A percentile compares a stretch with the other conserved stretches of the same genome.
These are phyloP conservation scores for Colletotrichum zoysiae DNA, from an alignment of 2,329 filamentous ascomycete genomes.

Conservation along the genomic window DNA sequence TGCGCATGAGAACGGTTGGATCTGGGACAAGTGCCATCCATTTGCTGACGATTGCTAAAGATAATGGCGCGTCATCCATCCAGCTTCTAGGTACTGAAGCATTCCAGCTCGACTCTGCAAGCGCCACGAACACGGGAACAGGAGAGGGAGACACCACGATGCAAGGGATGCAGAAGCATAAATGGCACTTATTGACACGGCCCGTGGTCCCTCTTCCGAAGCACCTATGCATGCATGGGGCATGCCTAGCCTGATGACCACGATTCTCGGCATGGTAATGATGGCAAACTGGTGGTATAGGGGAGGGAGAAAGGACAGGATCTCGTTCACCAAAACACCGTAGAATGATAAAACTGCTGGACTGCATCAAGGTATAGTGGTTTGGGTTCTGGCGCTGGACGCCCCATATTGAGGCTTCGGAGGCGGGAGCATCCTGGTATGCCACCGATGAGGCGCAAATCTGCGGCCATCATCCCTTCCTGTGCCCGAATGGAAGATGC, in stretches of 20 bases:
- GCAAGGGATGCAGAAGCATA: slow-evolving; percentile 7
- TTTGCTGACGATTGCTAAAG: slow-evolving; percentile 38
- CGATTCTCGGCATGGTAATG: not conserved
- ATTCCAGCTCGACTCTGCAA: slow-evolving; percentile 12
- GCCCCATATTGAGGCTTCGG: slow-evolving; percentile 1
- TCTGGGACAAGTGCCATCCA: slow-evolving; percentile 22
- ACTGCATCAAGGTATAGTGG: not conserved
- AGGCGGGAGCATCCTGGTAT: slow-evolving; percentile 29
- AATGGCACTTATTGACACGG: slow-evolving; percentile 11
- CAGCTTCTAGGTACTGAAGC: not conserved
- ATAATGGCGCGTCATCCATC: slow-evolving; percentile 7
- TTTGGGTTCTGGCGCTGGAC: not conserved
- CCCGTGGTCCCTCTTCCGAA: not conserved
- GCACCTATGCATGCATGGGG: not conserved
- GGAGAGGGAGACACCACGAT: not conserved
- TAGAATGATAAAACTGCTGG: not conserved
- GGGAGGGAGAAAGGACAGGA: not conserved
- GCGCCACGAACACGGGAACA: not conserved
- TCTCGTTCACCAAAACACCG: not conserved
- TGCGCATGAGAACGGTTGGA: slow-evolving; percentile 22
- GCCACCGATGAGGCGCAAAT: slow-evolving; percentile 20
- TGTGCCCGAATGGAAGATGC: not conserved
- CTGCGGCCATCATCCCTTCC: slow-evolving; percentile 12
- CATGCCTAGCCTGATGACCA: not conserved
- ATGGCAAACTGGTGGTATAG: not conserved